Evolutionary conservation across 495 filamentous ascomycete species (phyloP).

Genomic region (Podospora comata): DNA sequence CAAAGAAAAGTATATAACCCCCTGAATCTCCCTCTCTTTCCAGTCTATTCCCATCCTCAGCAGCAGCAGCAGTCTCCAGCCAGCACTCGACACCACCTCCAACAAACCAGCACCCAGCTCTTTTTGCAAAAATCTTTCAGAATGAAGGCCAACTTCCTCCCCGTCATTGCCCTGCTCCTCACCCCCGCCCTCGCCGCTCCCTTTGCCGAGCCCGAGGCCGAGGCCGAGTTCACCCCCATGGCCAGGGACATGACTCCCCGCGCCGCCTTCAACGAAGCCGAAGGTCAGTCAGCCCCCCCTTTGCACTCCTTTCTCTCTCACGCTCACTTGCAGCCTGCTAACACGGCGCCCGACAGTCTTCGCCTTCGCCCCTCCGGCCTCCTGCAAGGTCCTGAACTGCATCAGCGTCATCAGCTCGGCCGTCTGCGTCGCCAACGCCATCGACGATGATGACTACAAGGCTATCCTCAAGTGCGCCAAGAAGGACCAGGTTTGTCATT

Average conservation of each 20-base stretch:
- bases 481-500: constrained; percentile 19
- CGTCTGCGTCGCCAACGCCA: constrained; percentile 21
- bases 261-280: constrained; percentile 21
- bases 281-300: constrained; percentile 2
- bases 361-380: constrained; percentile 15
- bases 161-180: constrained; percentile 12
- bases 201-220: constrained; percentile 3
- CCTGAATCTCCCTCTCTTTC: neutral
- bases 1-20: neutral
- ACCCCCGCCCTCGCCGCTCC: constrained; percentile 15
- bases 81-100: neutral
- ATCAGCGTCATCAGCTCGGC: constrained; percentile 22
- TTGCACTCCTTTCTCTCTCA: neutral
- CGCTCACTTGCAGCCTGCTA: neutral
- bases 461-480: constrained; percentile 23
- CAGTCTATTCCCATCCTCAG: neutral
- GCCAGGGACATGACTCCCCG: constrained; percentile 18
- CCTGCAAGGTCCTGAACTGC: constrained; percentile 23
- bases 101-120: neutral
- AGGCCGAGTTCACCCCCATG: neutral
- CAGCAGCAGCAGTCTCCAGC: neutral
- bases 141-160: constrained; percentile 20
- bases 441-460: constrained; percentile 19
- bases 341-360: constrained; percentile 16
- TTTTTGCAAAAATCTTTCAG: neutral